A percentile compares a stretch with the other conserved stretches of the same genome.
Conservation (phyloP, 2,329 filamentous ascomycete species). For the Talaromyces sp. region DNA sequence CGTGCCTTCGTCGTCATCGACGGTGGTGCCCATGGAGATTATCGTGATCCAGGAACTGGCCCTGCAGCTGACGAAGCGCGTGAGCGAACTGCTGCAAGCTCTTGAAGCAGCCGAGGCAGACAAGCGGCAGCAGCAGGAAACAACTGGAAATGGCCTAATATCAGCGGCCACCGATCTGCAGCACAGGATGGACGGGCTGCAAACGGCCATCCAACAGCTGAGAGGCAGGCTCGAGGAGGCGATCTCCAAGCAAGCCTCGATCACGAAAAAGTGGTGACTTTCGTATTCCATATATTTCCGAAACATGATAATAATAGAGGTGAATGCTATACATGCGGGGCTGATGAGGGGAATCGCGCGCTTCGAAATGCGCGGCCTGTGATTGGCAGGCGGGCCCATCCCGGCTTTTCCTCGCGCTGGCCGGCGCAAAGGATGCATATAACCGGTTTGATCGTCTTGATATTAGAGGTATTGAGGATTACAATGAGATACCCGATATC, state of each 20-base stretch:
- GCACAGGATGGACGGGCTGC: neutral
- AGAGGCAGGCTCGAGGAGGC: conserved; percentile 2
- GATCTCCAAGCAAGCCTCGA: neutral
- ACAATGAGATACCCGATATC: neutral
- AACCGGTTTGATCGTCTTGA: neutral
- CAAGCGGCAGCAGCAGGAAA: neutral
- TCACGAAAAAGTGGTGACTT: neutral
- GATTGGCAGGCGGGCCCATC: neutral
- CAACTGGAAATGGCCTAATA: neutral
- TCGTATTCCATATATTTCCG: too few species aligned
- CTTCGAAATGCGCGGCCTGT: neutral
- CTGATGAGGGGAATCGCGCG: neutral
- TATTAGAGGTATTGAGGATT: too few species aligned
- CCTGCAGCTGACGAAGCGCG: neutral
- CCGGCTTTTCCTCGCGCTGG: neutral
- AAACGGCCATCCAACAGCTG: neutral
- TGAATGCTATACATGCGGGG: neutral
- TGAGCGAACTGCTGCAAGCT: neutral
- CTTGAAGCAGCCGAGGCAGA: neutral
- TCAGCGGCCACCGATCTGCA: neutral
- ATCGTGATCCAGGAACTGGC: conserved; percentile 7
- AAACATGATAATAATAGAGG: neutral
- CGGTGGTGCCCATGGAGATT: conserved; percentile 7
- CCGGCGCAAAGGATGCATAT: neutral
- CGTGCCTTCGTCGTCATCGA: conserved; percentile 6